These are phyloP conservation scores for Aspergillus panamensis DNA, from an alignment of 495 filamentous ascomycete genomes.

Conservation along the genomic window DNA sequence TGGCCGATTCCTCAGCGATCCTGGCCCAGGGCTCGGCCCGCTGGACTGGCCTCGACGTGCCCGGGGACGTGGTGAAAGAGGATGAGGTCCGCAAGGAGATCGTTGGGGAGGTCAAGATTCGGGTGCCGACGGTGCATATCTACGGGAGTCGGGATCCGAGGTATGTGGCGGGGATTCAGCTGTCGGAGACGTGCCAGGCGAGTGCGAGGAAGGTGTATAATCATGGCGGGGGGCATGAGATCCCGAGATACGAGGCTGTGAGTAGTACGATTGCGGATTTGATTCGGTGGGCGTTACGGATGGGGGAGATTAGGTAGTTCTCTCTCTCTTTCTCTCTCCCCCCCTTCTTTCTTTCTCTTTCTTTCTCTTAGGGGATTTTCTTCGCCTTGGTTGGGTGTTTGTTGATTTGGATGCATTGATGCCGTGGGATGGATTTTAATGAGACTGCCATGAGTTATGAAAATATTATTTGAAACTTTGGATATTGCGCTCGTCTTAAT, in stretches of 20 bases:
- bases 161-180: conserved; percentile 51
- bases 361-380: no score
- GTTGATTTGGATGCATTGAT: no score
- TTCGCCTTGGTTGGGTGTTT: no score
- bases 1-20: conserved; percentile 28
- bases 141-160: conserved; percentile 57
- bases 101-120: conserved; percentile 39
- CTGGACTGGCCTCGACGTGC: conserved; percentile 24
- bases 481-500: no score
- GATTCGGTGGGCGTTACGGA: conserved; percentile 35
- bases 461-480: no score
- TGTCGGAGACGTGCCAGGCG: conserved; percentile 52
- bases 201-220: conserved; percentile 46
- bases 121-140: conserved; percentile 60
- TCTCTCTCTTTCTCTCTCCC: neutral
- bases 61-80: conserved; percentile 45
- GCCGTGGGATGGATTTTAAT: no score
- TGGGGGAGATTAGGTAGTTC: neutral
- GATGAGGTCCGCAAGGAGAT: conserved; percentile 48
- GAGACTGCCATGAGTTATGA: no score
- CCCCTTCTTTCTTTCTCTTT: no score
- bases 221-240: conserved; percentile 56
- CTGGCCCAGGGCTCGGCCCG: conserved; percentile 29
- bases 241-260: conserved; percentile 39
- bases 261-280: conserved; percentile 37